Percentiles rank a stretch among this genome's conserved stretches.
These are phyloP conservation scores for Hordeum pubiflorum DNA, from an alignment of 202 grass and related monocot genomes.

Conservation along the genomic window DNA sequence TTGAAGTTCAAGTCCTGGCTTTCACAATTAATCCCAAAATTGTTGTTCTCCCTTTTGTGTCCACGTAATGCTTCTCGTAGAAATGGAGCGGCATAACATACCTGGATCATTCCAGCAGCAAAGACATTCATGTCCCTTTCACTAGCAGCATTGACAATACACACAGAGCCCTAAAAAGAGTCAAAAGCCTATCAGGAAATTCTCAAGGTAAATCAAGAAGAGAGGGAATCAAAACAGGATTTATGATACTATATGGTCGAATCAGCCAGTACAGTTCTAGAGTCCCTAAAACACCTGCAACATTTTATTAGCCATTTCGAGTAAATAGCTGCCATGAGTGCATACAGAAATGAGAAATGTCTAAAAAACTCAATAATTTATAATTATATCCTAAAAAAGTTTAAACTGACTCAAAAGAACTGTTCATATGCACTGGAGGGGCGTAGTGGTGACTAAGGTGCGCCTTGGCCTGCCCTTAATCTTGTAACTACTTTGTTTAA, in stretches of 20 bases:
- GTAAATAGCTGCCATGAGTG: background rate
- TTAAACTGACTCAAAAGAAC: background rate
- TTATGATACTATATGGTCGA: background rate
- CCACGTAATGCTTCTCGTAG: background rate
- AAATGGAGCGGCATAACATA: slow-evolving; percentile 24
- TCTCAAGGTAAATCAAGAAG: slow-evolving; percentile 4
- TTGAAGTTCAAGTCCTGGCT: too few relatives aligned
- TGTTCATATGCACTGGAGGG: background rate
- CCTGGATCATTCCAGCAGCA: slow-evolving; percentile 95
- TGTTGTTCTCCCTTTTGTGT: too few relatives aligned
- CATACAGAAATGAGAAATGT: slow-evolving; percentile 4
- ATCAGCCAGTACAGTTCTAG: background rate
- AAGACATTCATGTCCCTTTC: slow-evolving; percentile 89
- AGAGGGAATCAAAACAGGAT: slow-evolving; percentile 11
- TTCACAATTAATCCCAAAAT: too few relatives aligned
- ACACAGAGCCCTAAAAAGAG: slow-evolving; percentile 75
- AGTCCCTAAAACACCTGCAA: background rate
- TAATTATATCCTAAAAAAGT: background rate
- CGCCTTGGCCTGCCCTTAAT: background rate
- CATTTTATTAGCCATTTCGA: slow-evolving; percentile 3
- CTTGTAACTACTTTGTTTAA: background rate
- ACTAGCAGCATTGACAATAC: slow-evolving; percentile 85
- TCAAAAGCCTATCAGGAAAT: slow-evolving; percentile 19
- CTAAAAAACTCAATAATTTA: background rate
- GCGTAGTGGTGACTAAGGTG: background rate